These are phyloP conservation scores for Jacaranda mimosifolia DNA, from an alignment of 257 asterid genomes.

Conservation along the genomic window DNA sequence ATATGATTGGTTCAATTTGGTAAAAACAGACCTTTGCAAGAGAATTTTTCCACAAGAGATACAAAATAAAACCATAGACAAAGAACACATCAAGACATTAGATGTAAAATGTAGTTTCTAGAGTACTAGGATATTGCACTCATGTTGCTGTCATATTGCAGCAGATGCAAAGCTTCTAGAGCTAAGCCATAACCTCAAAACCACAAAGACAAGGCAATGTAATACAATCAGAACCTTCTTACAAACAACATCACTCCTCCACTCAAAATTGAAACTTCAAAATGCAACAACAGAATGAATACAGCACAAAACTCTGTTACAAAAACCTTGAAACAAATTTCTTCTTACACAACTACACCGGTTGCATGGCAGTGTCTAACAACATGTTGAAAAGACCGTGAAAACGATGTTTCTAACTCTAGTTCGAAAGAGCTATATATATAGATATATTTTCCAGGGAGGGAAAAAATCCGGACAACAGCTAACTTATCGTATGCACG, in stretches of 20 bases:
- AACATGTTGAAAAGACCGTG: slow-evolving; percentile 17
- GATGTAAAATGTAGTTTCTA: too few relatives aligned
- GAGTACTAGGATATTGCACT: too few relatives aligned
- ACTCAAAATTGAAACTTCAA: not conserved
- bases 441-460: not conserved
- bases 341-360: not conserved
- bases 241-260: not conserved
- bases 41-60: too few relatives aligned
- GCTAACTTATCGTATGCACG: not conserved
- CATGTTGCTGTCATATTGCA: too few relatives aligned
- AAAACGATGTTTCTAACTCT: slow-evolving; percentile 20
- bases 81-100: too few relatives aligned
- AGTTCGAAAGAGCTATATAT: slow-evolving; percentile 19
- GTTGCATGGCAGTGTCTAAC: slow-evolving; percentile 10
- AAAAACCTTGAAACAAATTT: slow-evolving; percentile 10
- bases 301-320: not conserved
- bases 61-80: too few relatives aligned
- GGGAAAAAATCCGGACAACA: not conserved
- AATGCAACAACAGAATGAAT: not conserved
- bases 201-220: too few relatives aligned
- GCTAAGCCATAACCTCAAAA: too few relatives aligned
- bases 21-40: too few relatives aligned
- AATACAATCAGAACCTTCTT: too few relatives aligned
- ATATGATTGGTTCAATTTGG: too few relatives aligned
- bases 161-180: too few relatives aligned